These are phyloP conservation scores for Cystofilobasidium macerans DNA, from an alignment of 768 basidiomycete species.

Conservation along the genomic window DNA sequence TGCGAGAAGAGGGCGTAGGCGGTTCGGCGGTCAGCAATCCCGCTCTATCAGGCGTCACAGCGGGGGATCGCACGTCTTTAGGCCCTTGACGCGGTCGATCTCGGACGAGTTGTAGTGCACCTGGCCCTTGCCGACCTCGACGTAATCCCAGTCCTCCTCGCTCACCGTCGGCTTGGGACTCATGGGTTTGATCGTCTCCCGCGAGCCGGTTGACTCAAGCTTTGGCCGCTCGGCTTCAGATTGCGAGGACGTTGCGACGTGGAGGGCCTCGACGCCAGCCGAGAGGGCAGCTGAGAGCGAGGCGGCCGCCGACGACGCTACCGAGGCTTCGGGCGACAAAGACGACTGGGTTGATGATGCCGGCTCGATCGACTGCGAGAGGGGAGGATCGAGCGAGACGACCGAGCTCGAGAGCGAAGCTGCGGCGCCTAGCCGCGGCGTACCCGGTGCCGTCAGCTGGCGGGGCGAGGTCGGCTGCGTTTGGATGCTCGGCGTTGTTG, in stretches of 20 bases:
- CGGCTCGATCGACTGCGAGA: too few relatives aligned
- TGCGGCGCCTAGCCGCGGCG: conserved; percentile 45
- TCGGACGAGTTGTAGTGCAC: conserved; percentile 94
- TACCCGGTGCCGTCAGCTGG: conserved; percentile 44
- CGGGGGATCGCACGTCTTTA: conserved; percentile 63
- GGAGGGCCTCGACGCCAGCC: conserved; percentile 8
- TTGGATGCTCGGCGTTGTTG: conserved; percentile 7
- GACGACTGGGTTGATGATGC: too few relatives aligned
- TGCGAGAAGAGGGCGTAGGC: conserved; percentile 36
- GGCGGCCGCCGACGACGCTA: conserved; percentile 32
- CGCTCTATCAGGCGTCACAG: conserved; percentile 13
- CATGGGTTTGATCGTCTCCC: conserved; percentile 22
- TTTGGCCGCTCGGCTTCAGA: not conserved
- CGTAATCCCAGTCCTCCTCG: conserved; percentile 54
- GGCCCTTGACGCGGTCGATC: conserved; percentile 72
- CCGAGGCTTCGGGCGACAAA: too few relatives aligned
- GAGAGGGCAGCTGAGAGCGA: conserved; percentile 20
- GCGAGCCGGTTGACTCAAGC: not conserved
- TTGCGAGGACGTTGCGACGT: not conserved
- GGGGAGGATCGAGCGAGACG: too few relatives aligned
- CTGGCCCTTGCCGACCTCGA: conserved; percentile 86
- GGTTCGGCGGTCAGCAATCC: not conserved
- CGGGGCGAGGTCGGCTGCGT: conserved; percentile 8
- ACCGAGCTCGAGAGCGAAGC: conserved; percentile 44
- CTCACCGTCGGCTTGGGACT: conserved; percentile 4